A percentile compares a stretch with the other conserved stretches of the same genome.
Conservation (phyloP, 2,329 filamentous ascomycete species). For the Botrytis fragariae region DNA sequence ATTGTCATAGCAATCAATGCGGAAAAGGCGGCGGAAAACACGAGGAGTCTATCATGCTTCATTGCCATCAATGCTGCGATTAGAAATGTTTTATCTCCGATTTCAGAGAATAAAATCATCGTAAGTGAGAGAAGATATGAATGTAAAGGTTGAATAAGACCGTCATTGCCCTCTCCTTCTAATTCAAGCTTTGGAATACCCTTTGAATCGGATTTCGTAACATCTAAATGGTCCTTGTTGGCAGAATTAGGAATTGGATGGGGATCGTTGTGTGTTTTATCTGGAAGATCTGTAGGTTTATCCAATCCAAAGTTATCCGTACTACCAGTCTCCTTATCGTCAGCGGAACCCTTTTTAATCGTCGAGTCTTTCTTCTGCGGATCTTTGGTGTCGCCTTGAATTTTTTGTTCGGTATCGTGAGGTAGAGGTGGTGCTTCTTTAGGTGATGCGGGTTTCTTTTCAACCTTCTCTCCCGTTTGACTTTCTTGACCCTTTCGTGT, state of each 20-base stretch:
- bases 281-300: slow-evolving; percentile 81
- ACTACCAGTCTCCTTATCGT: slow-evolving; percentile 36
- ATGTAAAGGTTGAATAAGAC: slow-evolving; percentile 76
- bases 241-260: slow-evolving; percentile 65
- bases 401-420: slow-evolving; percentile 70
- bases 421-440: slow-evolving; percentile 83
- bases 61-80: slow-evolving; percentile 98
- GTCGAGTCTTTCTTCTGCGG: slow-evolving; percentile 39
- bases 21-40: slow-evolving; percentile 92
- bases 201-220: slow-evolving; percentile 45
- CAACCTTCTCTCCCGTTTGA: slow-evolving; percentile 60
- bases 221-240: slow-evolving; percentile 62
- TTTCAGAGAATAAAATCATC: slow-evolving; percentile 96
- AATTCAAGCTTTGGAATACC: slow-evolving; percentile 37
- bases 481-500: slow-evolving; percentile 66
- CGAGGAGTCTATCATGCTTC: slow-evolving; percentile 90
- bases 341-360: slow-evolving; percentile 38
- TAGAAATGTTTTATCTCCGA: slow-evolving; percentile 98
- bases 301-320: slow-evolving; percentile 50
- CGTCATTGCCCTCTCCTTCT: slow-evolving; percentile 49
- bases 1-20: slow-evolving; percentile 94
- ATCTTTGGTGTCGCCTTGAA: slow-evolving; percentile 47
- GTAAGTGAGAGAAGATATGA: slow-evolving; percentile 90
- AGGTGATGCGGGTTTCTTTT: slow-evolving; percentile 77
- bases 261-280: slow-evolving; percentile 71